These are phyloP conservation scores for Anethum foeniculum DNA, from an alignment of 140 eudicot species.

Conservation along the genomic window DNA sequence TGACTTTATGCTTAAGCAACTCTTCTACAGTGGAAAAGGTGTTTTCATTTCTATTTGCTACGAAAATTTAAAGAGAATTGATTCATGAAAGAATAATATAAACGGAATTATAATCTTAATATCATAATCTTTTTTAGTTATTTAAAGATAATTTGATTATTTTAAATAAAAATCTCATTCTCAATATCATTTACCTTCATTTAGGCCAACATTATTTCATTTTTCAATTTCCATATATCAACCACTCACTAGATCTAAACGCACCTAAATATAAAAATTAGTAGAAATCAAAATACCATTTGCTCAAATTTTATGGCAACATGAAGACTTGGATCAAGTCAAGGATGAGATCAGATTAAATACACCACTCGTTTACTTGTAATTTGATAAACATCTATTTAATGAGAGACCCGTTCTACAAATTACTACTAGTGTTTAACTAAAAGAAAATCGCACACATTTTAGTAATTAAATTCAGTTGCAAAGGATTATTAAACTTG, in stretches of 20 bases:
- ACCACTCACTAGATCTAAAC: background rate
- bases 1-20: background rate
- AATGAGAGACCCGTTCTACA: no score
- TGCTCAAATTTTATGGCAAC: background rate
- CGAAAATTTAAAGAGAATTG: background rate
- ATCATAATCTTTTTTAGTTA: no score
- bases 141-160: no score
- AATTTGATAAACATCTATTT: no score
- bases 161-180: no score
- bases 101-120: no score
- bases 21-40: background rate
- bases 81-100: no score
- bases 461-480: background rate
- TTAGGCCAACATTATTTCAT: no score
- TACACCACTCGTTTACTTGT: background rate
- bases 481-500: background rate
- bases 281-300: background rate
- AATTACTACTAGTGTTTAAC: background rate
- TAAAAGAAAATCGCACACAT: background rate
- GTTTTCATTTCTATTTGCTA: background rate
- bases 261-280: background rate
- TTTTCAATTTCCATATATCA: no score
- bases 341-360: background rate
- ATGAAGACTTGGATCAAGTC: background rate
- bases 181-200: no score